phyloP scores from a whole-genome alignment of 2,329 filamentous ascomycete species.

The Fusarium globosum region DNA sequence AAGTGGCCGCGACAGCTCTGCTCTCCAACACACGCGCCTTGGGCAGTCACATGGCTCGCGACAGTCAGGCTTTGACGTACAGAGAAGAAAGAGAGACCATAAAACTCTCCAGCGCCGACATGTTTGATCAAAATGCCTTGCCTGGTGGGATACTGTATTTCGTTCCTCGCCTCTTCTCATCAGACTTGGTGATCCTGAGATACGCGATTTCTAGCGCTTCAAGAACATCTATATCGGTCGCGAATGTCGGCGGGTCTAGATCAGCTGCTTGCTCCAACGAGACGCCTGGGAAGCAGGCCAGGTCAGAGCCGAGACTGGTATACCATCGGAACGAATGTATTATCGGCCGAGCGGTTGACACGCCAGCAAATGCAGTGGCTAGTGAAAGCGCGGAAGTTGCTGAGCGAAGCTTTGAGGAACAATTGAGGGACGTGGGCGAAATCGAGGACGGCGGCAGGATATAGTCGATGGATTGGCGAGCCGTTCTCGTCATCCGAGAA shows the following conservation, averaged over 20 bases:
- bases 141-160: not conserved
- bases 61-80: too few relatives aligned
- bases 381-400: not conserved
- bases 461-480: too few relatives aligned
- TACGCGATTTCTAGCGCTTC: not conserved
- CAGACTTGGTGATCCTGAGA: not conserved
- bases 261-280: not conserved
- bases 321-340: not conserved
- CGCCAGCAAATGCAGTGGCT: not conserved
- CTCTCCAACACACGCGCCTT: too few relatives aligned
- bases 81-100: too few relatives aligned
- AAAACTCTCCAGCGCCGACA: too few relatives aligned
- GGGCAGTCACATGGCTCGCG: too few relatives aligned
- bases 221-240: not conserved
- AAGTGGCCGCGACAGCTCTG: rapidly evolving
- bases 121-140: too few relatives aligned
- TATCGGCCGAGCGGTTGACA: not conserved
- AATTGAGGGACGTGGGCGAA: not conserved
- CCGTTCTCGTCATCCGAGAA: not conserved
- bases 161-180: not conserved
- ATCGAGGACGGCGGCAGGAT: not conserved
- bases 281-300: not conserved
- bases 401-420: not conserved
- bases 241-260: not conserved
- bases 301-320: not conserved